Evolutionary conservation across 306 rosid genomes (phyloP).

Genomic region (Chamaecrista fasciculata): DNA sequence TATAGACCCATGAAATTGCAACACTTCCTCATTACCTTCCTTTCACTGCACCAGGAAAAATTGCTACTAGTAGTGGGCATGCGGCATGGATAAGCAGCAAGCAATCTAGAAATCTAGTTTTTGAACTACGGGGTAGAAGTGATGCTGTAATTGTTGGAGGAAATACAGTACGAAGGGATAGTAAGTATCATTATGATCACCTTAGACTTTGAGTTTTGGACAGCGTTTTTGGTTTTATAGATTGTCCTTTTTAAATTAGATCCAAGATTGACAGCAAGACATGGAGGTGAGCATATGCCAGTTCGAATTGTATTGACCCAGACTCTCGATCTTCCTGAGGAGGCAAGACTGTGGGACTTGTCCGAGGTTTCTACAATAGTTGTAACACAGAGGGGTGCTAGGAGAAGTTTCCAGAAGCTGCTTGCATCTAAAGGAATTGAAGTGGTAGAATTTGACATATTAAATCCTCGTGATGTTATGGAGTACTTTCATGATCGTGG

Average conservation of each 20-base stretch:
- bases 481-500: constrained; percentile 91
- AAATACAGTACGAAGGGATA: constrained; percentile 77
- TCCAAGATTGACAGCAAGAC: constrained; percentile 88
- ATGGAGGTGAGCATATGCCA: constrained; percentile 89
- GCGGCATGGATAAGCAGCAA: constrained; percentile 86
- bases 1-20: background rate
- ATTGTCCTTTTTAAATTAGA: constrained; percentile 43
- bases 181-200: constrained; percentile 49
- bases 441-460: constrained; percentile 86
- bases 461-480: constrained; percentile 83
- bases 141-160: constrained; percentile 93
- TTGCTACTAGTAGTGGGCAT: constrained; percentile 82
- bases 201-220: constrained; percentile 20
- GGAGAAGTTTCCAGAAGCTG: constrained; percentile 78
- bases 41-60: constrained; percentile 62
- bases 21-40: background rate
- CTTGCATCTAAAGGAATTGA: constrained; percentile 98
- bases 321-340: constrained; percentile 83
- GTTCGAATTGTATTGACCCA: constrained; percentile 72
- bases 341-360: constrained; percentile 78
- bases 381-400: constrained; percentile 89
- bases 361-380: constrained; percentile 80
- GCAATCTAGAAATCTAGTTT: constrained; percentile 68
- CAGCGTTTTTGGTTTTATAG: background rate
- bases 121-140: constrained; percentile 83